Conservation (phyloP, 352 stramenopile genomes). For the Phytophthora fragariaefolia region DNA sequence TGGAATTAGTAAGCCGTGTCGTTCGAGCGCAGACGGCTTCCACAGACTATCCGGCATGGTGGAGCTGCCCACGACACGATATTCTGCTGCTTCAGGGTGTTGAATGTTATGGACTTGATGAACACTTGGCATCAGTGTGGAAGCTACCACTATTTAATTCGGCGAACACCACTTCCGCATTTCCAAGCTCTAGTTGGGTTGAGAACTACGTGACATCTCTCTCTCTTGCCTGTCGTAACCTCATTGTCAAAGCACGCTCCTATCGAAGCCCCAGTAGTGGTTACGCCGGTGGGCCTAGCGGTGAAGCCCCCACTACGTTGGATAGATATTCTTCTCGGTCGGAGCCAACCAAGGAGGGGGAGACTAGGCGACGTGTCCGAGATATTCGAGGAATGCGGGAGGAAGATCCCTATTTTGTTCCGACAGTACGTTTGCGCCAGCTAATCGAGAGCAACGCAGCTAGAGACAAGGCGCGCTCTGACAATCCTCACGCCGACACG, state of each 20-base stretch:
- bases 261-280: constrained; percentile 19
- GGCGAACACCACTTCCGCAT: constrained; percentile 43
- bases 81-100: constrained; percentile 84
- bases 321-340: constrained; percentile 1
- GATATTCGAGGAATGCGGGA: constrained; percentile 71
- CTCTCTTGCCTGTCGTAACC: constrained; percentile 39
- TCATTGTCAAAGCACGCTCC: constrained; percentile 35
- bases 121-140: constrained; percentile 74
- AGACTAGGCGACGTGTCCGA: constrained; percentile 55
- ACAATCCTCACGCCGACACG: neutral
- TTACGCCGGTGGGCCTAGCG: constrained; percentile 19
- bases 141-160: constrained; percentile 63
- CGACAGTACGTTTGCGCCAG: constrained; percentile 48
- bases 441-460: constrained; percentile 45
- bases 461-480: constrained; percentile 8
- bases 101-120: constrained; percentile 83
- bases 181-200: constrained; percentile 74
- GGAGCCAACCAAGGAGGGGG: constrained; percentile 21
- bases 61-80: constrained; percentile 76
- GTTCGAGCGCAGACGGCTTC: constrained; percentile 38
- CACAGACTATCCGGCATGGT: constrained; percentile 72
- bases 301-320: constrained; percentile 1
- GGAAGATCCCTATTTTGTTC: constrained; percentile 64
- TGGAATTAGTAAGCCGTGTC: constrained; percentile 63
- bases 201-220: constrained; percentile 77